phyloP scores from a whole-genome alignment of 2,329 filamentous ascomycete genomes.

The Aspergillus sp. region DNA sequence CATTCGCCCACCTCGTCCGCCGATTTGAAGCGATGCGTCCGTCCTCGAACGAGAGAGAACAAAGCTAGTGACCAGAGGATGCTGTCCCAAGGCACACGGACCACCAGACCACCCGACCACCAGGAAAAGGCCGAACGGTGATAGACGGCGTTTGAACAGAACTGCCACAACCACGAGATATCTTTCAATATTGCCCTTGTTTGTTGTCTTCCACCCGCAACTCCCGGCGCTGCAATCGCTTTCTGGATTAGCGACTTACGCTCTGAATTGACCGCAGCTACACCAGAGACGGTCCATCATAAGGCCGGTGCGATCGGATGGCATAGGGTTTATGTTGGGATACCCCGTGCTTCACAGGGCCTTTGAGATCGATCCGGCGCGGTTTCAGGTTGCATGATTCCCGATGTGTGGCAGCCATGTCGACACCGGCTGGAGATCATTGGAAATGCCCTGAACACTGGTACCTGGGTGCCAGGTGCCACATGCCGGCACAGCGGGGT shows the following conservation, averaged over 20 bases:
- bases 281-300: neutral
- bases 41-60: neutral
- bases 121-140: neutral
- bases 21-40: neutral
- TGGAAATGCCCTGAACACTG: conserved; percentile 1
- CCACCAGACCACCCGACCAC: neutral
- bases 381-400: neutral
- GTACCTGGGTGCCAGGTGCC: conserved; percentile 3
- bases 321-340: too few species aligned
- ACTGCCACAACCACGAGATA: neutral
- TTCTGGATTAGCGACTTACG: neutral
- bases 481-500: neutral
- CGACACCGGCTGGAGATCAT: neutral
- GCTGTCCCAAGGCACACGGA: neutral
- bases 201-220: neutral
- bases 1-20: neutral
- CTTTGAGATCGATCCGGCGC: neutral
- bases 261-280: conserved; percentile 2
- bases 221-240: conserved; percentile 1
- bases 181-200: neutral
- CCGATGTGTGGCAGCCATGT: neutral
- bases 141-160: neutral
- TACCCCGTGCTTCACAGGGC: neutral
- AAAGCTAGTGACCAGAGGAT: neutral
- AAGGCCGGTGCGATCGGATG: neutral